Conservation (phyloP, 2,329 filamentous ascomycete species). For the Venturia asperata region DNA sequence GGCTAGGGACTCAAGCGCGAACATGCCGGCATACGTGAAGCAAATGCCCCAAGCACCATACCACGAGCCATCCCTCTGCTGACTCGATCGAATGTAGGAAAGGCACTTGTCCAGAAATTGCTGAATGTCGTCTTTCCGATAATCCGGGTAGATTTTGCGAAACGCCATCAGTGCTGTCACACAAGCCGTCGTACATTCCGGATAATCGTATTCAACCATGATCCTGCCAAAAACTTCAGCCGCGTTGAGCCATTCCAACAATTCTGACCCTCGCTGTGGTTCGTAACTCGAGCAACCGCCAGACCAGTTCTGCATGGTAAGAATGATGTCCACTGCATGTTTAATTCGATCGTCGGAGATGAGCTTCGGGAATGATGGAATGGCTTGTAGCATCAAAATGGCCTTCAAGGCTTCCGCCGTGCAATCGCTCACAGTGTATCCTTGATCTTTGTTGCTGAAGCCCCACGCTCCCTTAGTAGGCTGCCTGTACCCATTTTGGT, state of each 20-base stretch:
- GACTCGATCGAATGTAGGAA: constrained; percentile 72
- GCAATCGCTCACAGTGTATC: constrained; percentile 93
- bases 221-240: constrained; percentile 95
- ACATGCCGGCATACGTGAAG: constrained; percentile 96
- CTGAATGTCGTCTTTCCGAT: constrained; percentile 68
- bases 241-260: constrained; percentile 80
- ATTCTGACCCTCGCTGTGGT: constrained; percentile 66
- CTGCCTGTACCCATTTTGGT: constrained; percentile 60
- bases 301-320: constrained; percentile 80
- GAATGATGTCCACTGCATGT: constrained; percentile 81
- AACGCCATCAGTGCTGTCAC: constrained; percentile 84
- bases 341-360: constrained; percentile 72
- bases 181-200: constrained; percentile 92
- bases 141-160: constrained; percentile 70
- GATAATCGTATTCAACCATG: constrained; percentile 98
- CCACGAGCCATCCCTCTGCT: constrained; percentile 82
- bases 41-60: constrained; percentile 98
- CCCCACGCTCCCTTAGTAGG: constrained; percentile 90
- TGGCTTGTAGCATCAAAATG: constrained; percentile 75
- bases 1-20: constrained; percentile 79
- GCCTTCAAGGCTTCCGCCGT: constrained; percentile 86
- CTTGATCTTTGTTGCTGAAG: constrained; percentile 87
- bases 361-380: constrained; percentile 64
- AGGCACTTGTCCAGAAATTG: constrained; percentile 66
- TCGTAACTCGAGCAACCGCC: constrained; percentile 92